A percentile compares a stretch with the other conserved stretches of the same genome.
These are phyloP conservation scores for Xylona heveae DNA, from an alignment of 495 filamentous ascomycete genomes.

Conservation along the genomic window DNA sequence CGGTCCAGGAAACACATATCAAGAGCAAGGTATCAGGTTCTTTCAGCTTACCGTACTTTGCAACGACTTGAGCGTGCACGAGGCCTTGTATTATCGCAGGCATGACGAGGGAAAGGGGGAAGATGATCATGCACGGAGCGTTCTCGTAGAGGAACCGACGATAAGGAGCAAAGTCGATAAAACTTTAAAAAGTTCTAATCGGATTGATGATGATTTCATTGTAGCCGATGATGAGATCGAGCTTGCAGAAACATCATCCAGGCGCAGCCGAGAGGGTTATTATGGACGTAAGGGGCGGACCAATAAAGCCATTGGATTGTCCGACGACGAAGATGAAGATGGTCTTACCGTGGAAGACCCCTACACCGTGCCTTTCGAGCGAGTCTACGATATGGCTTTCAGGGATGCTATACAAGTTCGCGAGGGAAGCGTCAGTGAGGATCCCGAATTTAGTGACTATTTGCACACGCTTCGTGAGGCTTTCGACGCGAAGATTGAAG, in stretches of 20 bases:
- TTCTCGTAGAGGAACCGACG: not conserved
- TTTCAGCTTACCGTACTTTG: constrained; percentile 10
- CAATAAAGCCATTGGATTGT: too few species aligned
- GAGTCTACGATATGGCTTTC: not conserved
- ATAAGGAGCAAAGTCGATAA: constrained; percentile 1
- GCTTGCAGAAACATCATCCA: too few species aligned
- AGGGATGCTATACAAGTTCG: not conserved
- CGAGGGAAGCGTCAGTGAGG: not conserved
- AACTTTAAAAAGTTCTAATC: not conserved
- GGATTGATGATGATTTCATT: constrained; percentile 1
- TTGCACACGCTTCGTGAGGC: too few species aligned
- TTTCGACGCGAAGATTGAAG: too few species aligned
- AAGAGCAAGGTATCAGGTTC: constrained; percentile 8
- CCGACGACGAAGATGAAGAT: constrained; percentile 3
- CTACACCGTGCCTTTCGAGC: not conserved
- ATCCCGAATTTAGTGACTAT: not conserved
- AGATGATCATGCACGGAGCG: not conserved
- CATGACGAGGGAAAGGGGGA: not conserved
- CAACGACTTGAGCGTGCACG: constrained; percentile 8
- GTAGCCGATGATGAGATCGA: too few species aligned
- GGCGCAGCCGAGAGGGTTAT: too few species aligned
- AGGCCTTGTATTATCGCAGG: constrained; percentile 4
- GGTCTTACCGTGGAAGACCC: not conserved
- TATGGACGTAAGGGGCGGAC: too few species aligned
- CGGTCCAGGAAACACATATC: constrained; percentile 6